Evolutionary conservation across 306 rosid genomes (phyloP), one percentile per base, ranked within the genome.

Genomic region (Cajanus cajan): DNA sequence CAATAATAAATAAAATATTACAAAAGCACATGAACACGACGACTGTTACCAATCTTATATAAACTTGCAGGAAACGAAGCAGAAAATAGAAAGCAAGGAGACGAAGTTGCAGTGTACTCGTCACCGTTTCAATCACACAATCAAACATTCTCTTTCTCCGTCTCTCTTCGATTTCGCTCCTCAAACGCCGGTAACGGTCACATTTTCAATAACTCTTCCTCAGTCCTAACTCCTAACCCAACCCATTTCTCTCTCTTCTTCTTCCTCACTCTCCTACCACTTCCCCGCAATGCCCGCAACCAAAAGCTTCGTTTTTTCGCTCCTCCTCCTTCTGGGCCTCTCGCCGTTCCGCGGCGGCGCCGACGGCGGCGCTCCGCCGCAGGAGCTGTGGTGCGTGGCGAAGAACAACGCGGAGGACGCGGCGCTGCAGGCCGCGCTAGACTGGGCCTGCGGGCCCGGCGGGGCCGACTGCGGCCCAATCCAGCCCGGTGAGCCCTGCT

Each of bases 351-450:
- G 79, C 51, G 31, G 0, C 31, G 90, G 0, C 31, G 82, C 86
- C 2, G 40, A 58, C 77, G 19, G 31, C 61, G 45, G 41, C 64
- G 84, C 44, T 6, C 85, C 80, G 55, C 40, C 80, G 57, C 83
- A 67, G 78, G 88, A 93, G 85, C 94, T 95, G 4, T 95, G 99
- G 98, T 95, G 99, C 84, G 99, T 93, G 80, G 98, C 98, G 9
- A 95, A 88, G 87, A 95, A 95, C 86, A 91, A 93, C 90, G 96
- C 96, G 8, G 97, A 90, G 59, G 99, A 96, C 25, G 44, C 92
- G 14, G 83, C 92, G 5, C 83, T 96, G 37, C 92, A 80, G 85
- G 1, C 89, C 8, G 97, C 99, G 1, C 82, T 93, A 7, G 89
- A 89, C 48, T 95, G 99, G 99, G 98, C 93, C 4, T 96, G 99